Evolutionary conservation across 768 basidiomycete genomes (phyloP), one percentile per base, ranked within the genome.

Genomic region (Rhizopogon vinicolor): DNA sequence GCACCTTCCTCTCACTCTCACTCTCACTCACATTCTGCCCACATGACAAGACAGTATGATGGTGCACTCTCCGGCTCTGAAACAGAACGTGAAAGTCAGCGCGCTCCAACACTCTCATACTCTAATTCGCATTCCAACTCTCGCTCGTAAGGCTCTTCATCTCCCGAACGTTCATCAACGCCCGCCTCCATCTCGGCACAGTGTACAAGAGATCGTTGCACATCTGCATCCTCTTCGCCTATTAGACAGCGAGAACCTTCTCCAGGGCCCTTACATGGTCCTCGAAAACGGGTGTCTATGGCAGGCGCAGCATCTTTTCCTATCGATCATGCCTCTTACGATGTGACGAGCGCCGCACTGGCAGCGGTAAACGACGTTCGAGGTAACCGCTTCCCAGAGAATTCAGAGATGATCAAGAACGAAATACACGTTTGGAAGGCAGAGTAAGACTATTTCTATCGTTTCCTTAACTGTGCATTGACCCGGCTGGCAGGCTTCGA

Each of bases 31-130:
- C 61, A 63, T 6, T 62, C 66, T 40, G 45, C 56, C 64, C 44
- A 61, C 7, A 68, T 61, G 53, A 58, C 62, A 60, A 70, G 56
- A 62, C 69, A 60, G 43, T 58, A 58, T 33, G 72, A 73, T 50
- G 74, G 73, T 48, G 60, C 69, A 33, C 77, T 78, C 51, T 91
- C 89, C 7, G 90, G 90, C 33, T 91, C 89, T 2, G 91, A 91
- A 68, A 92, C 90, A 0, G 91, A 92, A 68, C 83, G 87, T 43
- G 89, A 91, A 68, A 79, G 76, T 40, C 62, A 68, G 40, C 68
- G 68, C 65, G 70, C 64, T 7, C 65, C 65, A 14, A 57, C n/a
- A n/a, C n/a, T n/a, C n/a, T n/a, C n/a, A n/a, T n/a, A n/a, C 68
- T 63, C 64, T 43, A 63, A 68, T 59, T 59, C 73, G 44, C 62